Evolutionary conservation across 768 basidiomycete species (phyloP), one percentile per base, ranked within the genome.

Genomic region (Boletales sp.): DNA sequence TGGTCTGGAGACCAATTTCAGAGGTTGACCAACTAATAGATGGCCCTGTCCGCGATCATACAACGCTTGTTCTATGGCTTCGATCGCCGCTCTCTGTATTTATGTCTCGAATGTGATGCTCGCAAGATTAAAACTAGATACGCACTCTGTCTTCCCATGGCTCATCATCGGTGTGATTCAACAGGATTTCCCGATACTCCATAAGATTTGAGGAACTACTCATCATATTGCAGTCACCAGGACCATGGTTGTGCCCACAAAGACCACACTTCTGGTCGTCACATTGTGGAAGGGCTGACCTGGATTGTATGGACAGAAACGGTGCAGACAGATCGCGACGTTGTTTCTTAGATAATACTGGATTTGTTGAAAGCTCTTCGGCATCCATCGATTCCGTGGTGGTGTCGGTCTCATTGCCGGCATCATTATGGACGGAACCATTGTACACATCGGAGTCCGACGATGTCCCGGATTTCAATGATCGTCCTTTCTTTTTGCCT

Each of bases 21-120:
- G 72, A 37, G 87, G 85, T 61, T 90, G 86, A 2, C 81, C 82
- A 34, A 68, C 70, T 48, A 89, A 76, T 18, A 88, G 66, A 43
- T 75, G 61, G 2, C 78, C 63, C 37, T 83, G 74, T 3, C 85
- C 84, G 14, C 85, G 79, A 45, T 68, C 55, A 50, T 74, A 60
- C 13, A 92, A 70, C 3, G 80, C 74, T 50, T 81, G 73, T 50
- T 92, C 90, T 53, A 92, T 90, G 7, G 81, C 80, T 25, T 69
- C 66, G 44, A 92, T 78, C 12, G 90, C 89, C 39, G 76, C 79
- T 56, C 67, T 72, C 87, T 88, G 60, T 43, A 45, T 57, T 11
- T 45, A 1, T 46, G 48, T 43, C 25, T 43, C 47, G 51, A 59
- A 49, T 41, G 14, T 42, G 35, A 50, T 8, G 2, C 41, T 38